Conservation (phyloP, 306 rosid genomes). For the Mucuna pruriens region DNA sequence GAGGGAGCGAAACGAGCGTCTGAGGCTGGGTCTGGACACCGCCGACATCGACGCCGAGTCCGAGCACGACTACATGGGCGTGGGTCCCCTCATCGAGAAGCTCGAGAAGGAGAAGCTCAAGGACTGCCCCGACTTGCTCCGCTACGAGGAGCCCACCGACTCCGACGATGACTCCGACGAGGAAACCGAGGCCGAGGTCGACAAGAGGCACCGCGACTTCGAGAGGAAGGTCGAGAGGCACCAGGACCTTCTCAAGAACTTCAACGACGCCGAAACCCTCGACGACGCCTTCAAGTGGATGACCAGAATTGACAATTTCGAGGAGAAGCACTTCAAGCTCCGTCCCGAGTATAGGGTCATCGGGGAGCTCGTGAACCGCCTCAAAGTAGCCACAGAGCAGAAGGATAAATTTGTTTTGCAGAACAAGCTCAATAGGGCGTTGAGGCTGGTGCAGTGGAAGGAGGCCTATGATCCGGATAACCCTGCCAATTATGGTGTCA, state of each 20-base stretch:
- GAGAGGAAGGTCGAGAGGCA: conserved; percentile 73
- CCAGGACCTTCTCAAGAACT: conserved; percentile 62
- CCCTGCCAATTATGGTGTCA: conserved; percentile 81
- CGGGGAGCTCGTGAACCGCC: conserved; percentile 82
- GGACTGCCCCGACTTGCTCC: conserved; percentile 42
- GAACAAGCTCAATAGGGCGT: conserved; percentile 81
- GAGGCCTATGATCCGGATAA: conserved; percentile 87
- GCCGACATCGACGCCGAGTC: conserved; percentile 65
- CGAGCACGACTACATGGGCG: conserved; percentile 70
- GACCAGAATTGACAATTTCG: conserved; percentile 79
- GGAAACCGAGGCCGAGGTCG: conserved; percentile 65
- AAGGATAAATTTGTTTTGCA: conserved; percentile 84
- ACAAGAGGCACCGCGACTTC: conserved; percentile 52
- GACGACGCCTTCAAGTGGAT: conserved; percentile 88
- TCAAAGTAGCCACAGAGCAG: conserved; percentile 71
- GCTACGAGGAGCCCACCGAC: conserved; percentile 76
- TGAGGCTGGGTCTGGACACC: conserved; percentile 64
- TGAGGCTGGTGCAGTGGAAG: conserved; percentile 84
- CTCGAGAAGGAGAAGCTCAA: conserved; percentile 58
- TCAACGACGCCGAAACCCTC: conserved; percentile 64
- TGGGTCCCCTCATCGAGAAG: conserved; percentile 69
- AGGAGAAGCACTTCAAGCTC: conserved; percentile 72
- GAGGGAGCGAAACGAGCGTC: conserved; percentile 62
- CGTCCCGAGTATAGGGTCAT: conserved; percentile 81
- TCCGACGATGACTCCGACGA: conserved; percentile 69